These are phyloP conservation scores for Candida boleticola DNA, from an alignment of 805 yeast species.

Conservation along the genomic window DNA sequence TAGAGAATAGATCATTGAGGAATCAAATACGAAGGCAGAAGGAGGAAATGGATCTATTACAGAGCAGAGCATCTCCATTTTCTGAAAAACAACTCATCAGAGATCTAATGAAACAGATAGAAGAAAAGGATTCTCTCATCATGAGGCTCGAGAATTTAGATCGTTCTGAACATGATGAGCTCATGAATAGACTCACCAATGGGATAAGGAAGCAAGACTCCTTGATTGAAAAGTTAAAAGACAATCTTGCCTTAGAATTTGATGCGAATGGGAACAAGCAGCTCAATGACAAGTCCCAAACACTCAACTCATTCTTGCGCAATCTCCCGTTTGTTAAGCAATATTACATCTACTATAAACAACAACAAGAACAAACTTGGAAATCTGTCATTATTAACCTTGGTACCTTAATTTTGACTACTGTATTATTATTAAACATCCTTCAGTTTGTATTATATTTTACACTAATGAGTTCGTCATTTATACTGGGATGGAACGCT, in stretches of 20 bases:
- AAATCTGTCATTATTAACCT: conserved; percentile 20
- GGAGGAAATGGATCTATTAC: no score
- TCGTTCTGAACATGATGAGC: not conserved
- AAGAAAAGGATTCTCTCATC: conserved; percentile 17
- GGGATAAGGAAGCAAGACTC: conserved; percentile 21
- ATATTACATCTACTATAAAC: conserved; percentile 22
- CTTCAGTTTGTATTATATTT: conserved; percentile 16
- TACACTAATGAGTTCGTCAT: not conserved
- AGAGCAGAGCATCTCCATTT: no score
- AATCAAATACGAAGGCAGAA: no score
- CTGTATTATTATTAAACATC: conserved; percentile 17
- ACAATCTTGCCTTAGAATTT: conserved; percentile 12
- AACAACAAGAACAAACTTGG: conserved; percentile 19
- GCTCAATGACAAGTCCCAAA: conserved; percentile 1
- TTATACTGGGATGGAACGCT: not conserved
- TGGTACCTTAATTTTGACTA: conserved; percentile 19
- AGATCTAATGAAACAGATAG: conserved; percentile 14
- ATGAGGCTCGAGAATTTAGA: conserved; percentile 17
- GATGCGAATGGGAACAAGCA: not conserved
- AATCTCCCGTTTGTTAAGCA: conserved; percentile 32
- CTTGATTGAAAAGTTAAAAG: conserved; percentile 15
- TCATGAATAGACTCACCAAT: conserved; percentile 12
- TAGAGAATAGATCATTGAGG: not conserved
- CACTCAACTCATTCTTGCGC: conserved; percentile 15
- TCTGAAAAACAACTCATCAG: conserved; percentile 8